Base-by-base conservation (phyloP, 2,329 filamentous ascomycete genomes). In the Fusarium sp. region DNA sequence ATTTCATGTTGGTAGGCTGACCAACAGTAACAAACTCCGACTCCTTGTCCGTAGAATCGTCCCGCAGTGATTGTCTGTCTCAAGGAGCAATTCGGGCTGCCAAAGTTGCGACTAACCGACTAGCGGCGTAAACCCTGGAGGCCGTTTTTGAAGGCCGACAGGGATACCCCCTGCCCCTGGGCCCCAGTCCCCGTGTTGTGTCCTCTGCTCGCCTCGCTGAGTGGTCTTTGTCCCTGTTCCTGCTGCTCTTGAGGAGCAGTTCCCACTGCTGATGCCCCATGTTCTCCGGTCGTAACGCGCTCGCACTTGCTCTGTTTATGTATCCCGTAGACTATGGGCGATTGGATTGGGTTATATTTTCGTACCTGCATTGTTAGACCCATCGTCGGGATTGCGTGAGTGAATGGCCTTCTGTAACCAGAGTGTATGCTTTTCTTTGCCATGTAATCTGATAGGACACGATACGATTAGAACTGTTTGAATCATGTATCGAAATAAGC, bases 111-210 rank as follows among this genome's bases (percentile, higher is more conserved):
- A 51, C 54, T 34, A 45, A 21, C 62, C 31, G 39, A 51, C 41
- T 58, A 69, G 56, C 41, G 54, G 58, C 43, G 53, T 57, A 50
- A 57, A 64, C 56, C 69, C 69, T 65, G 69, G 49, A 30, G 59
- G 67, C 70, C 69, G 70, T 70, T 72, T 72, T 65, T 70, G 23
- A 59, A 46, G 43, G 12, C 39, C 13, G 46, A 63, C 66, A 65
- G 30, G 69, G 58, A 28, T 3, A 14, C n/a, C 39, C 43, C 42
- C 30, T 49, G 43, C 30, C 55, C 56, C n/a, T 60, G 34, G 34
- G 37, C 54, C 54, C 61, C 57, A 55, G 48, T 25, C 41, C 58
- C 53, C 53, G 49, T 65, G 48, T 55, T 57, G 44, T 62, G 37
- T 56, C 45, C 42, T 62, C 58, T 60, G 61, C 42, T 59, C 54